A percentile compares a stretch with the other conserved stretches of the same genome.
Evolutionary conservation across 768 basidiomycete genomes (phyloP).

Genomic region (Agaricus blazei): DNA sequence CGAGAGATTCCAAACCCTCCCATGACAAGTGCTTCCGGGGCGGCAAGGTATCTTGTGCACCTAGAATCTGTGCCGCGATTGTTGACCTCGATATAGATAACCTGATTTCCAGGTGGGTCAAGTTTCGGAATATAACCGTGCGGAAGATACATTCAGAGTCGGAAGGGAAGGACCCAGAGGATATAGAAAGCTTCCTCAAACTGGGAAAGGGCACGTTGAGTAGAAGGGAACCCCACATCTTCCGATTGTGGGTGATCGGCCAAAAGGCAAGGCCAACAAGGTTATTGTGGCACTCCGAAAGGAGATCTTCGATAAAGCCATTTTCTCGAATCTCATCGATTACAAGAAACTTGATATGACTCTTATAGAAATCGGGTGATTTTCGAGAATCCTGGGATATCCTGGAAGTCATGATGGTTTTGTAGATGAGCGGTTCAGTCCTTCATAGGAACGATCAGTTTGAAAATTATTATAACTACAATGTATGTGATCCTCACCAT

Average conservation of each 20-base stretch:
- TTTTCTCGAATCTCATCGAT: neutral
- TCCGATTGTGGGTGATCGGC: neutral
- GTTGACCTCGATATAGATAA: neutral
- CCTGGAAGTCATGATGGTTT: neutral
- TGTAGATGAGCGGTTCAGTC: constrained; percentile 4
- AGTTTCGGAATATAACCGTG: neutral
- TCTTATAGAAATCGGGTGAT: neutral
- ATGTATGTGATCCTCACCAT: neutral
- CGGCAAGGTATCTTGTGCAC: neutral
- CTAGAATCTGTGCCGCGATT: neutral
- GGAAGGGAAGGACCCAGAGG: neutral
- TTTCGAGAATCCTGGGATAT: neutral
- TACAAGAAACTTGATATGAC: neutral
- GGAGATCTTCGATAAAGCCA: neutral
- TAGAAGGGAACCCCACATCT: neutral
- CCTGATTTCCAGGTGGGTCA: constrained; percentile 2
- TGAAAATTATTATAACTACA: neutral
- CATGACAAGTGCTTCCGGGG: neutral
- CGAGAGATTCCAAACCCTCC: neutral
- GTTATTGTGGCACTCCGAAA: neutral
- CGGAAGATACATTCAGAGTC: neutral
- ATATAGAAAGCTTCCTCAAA: neutral
- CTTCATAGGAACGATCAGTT: neutral
- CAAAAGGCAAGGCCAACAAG: constrained; percentile 1
- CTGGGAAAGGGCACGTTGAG: neutral